Conservation (phyloP, 805 yeast genomes). For the Hanseniaspora pseudoguilliermondii region DNA sequence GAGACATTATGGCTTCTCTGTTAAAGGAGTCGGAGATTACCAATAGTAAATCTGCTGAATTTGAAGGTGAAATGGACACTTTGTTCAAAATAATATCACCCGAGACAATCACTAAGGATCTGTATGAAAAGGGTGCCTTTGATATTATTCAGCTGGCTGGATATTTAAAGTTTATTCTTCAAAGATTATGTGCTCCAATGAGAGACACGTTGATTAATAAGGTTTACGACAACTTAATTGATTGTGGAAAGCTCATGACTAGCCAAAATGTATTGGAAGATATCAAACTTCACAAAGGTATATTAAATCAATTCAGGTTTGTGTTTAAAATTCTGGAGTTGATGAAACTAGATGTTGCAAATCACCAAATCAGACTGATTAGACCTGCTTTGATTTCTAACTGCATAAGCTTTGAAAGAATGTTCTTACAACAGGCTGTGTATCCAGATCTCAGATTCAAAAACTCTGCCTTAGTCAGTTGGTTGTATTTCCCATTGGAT, state of each 20-base stretch:
- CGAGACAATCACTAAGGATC: slow-evolving; percentile 42
- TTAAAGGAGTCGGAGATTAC: slow-evolving; percentile 9
- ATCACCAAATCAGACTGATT: slow-evolving; percentile 77
- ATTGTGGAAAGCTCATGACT: slow-evolving; percentile 9
- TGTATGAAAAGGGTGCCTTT: slow-evolving; percentile 54
- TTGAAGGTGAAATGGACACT: not conserved
- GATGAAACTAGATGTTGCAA: slow-evolving; percentile 89
- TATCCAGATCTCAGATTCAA: slow-evolving; percentile 31
- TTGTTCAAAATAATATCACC: slow-evolving; percentile 1
- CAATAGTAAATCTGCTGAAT: not conserved
- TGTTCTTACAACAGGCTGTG: slow-evolving; percentile 32
- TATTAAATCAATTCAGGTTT: slow-evolving; percentile 42
- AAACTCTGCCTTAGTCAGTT: slow-evolving; percentile 45
- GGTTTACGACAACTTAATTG: slow-evolving; percentile 49
- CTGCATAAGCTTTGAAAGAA: slow-evolving; percentile 79
- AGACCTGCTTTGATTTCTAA: slow-evolving; percentile 77
- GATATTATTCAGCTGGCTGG: slow-evolving; percentile 57
- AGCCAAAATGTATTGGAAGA: slow-evolving; percentile 33
- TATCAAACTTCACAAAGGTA: slow-evolving; percentile 50
- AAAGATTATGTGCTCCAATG: slow-evolving; percentile 92
- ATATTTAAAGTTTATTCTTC: slow-evolving; percentile 68
- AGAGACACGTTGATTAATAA: slow-evolving; percentile 80
- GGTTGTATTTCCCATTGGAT: slow-evolving; percentile 39
- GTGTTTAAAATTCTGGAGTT: slow-evolving; percentile 78
- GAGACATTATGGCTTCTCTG: slow-evolving; percentile 31